Conservation (phyloP, 495 filamentous ascomycete species). For the Darksidea phi region DNA sequence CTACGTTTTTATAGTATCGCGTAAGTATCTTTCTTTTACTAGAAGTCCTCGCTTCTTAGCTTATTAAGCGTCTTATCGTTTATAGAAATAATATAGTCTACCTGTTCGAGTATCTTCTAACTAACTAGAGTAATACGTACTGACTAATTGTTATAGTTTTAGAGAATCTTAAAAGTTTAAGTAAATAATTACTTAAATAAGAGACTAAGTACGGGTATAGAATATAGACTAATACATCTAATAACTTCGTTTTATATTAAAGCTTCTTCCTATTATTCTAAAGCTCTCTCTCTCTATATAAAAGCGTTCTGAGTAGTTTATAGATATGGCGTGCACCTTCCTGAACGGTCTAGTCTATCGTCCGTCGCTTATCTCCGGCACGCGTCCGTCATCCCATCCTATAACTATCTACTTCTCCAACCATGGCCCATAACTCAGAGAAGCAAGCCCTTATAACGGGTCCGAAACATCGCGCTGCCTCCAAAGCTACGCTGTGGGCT, state of each 20-base stretch:
- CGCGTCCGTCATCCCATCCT: background rate
- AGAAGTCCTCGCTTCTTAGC: too few species aligned
- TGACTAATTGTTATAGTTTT: slow-evolving; percentile 2
- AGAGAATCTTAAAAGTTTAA: slow-evolving; percentile 10
- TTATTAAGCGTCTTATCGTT: background rate
- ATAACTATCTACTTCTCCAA: background rate
- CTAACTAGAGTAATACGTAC: slow-evolving; percentile 9
- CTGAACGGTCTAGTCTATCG: background rate
- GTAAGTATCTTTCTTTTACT: too few species aligned
- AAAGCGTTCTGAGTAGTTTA: too few species aligned
- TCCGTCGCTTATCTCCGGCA: background rate
- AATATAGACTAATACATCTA: too few species aligned
- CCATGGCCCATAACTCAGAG: background rate
- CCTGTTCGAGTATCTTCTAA: background rate
- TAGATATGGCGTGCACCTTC: too few species aligned
- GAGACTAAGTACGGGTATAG: background rate
- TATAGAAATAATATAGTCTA: background rate
- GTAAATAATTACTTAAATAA: slow-evolving; percentile 8
- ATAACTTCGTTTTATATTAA: too few species aligned
- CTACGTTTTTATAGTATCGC: too few species aligned
- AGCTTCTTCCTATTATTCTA: too few species aligned
- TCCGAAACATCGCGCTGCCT: background rate
- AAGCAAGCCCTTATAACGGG: background rate
- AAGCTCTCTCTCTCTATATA: too few species aligned
- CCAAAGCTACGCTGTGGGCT: background rate